phyloP scores from a whole-genome alignment of 768 basidiomycete species.

The Rhodotorula graminis region DNA sequence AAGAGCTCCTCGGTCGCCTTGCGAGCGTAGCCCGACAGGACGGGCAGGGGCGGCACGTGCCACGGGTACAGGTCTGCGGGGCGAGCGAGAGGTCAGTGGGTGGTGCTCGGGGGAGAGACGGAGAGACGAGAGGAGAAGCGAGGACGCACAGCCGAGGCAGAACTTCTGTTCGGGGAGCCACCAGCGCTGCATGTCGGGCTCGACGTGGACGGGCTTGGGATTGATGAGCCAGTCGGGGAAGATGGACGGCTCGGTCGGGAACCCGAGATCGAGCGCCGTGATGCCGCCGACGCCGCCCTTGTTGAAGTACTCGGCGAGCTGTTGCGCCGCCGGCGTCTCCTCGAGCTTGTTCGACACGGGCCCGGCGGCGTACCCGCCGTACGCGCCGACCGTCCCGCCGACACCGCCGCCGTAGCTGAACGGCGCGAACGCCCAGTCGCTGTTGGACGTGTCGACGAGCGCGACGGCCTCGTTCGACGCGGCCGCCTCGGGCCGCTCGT shows the following conservation, averaged over 20 bases:
- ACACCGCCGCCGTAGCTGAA: neutral
- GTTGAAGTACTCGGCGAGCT: slow-evolving; percentile 35
- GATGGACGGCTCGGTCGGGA: slow-evolving; percentile 23
- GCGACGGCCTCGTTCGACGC: neutral
- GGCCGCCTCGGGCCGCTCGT: neutral
- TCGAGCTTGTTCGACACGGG: slow-evolving; percentile 20
- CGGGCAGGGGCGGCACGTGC: slow-evolving; percentile 21
- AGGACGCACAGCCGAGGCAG: slow-evolving; percentile 8
- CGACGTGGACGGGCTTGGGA: neutral
- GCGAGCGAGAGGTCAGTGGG: neutral
- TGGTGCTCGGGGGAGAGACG: no score
- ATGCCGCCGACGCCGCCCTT: slow-evolving; percentile 37
- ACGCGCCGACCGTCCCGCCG: neutral
- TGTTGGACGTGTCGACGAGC: neutral
- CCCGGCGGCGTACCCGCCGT: neutral
- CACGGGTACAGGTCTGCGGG: slow-evolving; percentile 8
- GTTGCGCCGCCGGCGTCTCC: slow-evolving; percentile 18
- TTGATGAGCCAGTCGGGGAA: slow-evolving; percentile 21
- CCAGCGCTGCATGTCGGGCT: slow-evolving; percentile 10
- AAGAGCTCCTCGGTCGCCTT: slow-evolving; percentile 18
- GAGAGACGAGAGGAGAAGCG: neutral
- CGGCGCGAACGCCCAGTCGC: neutral
- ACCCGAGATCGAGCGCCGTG: slow-evolving; percentile 36
- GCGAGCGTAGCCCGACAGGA: slow-evolving; percentile 26
- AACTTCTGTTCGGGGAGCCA: slow-evolving; percentile 9